phyloP scores from a whole-genome alignment of 768 basidiomycete species.

The Mycena latifolia region DNA sequence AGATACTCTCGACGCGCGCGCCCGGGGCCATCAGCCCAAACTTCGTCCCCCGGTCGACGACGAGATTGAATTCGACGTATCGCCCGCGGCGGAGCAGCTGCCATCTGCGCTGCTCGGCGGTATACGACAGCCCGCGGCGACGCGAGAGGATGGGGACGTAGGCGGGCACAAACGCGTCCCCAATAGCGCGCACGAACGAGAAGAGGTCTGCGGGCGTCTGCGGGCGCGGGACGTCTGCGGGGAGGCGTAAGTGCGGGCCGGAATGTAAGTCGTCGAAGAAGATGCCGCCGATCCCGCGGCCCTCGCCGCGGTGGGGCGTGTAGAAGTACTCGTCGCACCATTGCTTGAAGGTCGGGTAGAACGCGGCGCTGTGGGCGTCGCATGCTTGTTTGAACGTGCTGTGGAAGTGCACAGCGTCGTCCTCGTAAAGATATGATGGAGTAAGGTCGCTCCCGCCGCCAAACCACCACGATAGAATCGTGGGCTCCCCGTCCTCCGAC shows the following conservation, averaged over 20 bases:
- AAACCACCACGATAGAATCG: slow-evolving; percentile 97
- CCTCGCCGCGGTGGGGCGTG: too few relatives aligned
- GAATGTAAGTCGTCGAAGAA: too few relatives aligned
- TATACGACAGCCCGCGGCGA: slow-evolving; percentile 65
- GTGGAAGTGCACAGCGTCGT: slow-evolving; percentile 92
- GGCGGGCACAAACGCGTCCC: slow-evolving; percentile 86
- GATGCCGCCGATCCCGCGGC: too few relatives aligned
- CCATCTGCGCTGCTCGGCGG: slow-evolving; percentile 84
- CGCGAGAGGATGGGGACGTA: slow-evolving; percentile 87
- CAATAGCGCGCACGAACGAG: slow-evolving; percentile 73
- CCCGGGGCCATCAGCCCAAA: slow-evolving; percentile 72
- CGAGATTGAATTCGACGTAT: slow-evolving; percentile 81
- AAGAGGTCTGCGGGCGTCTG: not conserved
- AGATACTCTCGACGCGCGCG: slow-evolving; percentile 73
- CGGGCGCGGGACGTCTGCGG: slow-evolving; percentile 49
- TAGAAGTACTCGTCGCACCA: too few relatives aligned
- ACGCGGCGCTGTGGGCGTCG: slow-evolving; percentile 71
- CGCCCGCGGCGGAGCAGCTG: slow-evolving; percentile 83
- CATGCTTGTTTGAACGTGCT: too few relatives aligned
- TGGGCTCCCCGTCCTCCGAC: slow-evolving; percentile 43
- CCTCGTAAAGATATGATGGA: slow-evolving; percentile 90
- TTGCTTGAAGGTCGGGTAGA: slow-evolving; percentile 90
- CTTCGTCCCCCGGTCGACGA: slow-evolving; percentile 73
- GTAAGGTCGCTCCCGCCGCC: slow-evolving; percentile 99
- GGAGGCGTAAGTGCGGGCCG: too few relatives aligned